Evolutionary conservation across 139 green algal species (phyloP), one percentile per base, ranked within the genome.

Genomic region (Chlorella sp.): DNA sequence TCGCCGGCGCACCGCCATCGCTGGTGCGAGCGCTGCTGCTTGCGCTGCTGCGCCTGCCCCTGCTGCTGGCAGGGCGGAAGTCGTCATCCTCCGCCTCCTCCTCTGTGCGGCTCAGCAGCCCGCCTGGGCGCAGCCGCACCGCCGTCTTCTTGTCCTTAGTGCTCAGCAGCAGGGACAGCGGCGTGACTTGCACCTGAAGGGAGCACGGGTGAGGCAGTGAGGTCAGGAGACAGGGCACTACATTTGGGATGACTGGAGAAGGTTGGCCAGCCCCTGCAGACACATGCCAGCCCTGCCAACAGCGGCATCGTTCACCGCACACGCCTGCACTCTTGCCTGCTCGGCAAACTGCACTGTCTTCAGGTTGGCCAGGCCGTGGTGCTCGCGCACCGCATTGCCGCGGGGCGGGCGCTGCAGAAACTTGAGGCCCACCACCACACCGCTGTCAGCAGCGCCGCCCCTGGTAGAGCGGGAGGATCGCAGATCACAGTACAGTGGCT

Each of bases 101-200:
- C 32, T 41, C 57, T 11, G 34, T 69, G 12, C 51, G 51, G 51
- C 13, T 60, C 51, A 60, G 51, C 23, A 72, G 32, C 1, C 57
- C 76, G 3, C 60, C 57, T 0, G 72, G 23, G 39, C 47, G 67
- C 68, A 91, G 69, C 67, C 47, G 28, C 23, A 74, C 84, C 13
- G 87, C 89, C 3, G 63, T 78, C 81, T 89, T 87, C 75, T 84
- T 92, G 65, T 88, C 82, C 55, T 91, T 92, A 13, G 62, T 80
- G 73, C 74, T 84, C n/a, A 87, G 83, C 74, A 79, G 23, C 74
- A 84, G 60, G 36, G 44, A 38, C 56, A 9, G 64, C 74, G 51
- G 51, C 0, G 36, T 7, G 23, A 87, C 26, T 38, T 87, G 83
- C 65, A 87, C 83, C 73, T 78, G 62, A 9, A n/a, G n/a, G n/a